These are phyloP conservation scores for Decorospora gaudefroyi DNA, from an alignment of 2,329 filamentous ascomycete genomes.

Conservation along the genomic window DNA sequence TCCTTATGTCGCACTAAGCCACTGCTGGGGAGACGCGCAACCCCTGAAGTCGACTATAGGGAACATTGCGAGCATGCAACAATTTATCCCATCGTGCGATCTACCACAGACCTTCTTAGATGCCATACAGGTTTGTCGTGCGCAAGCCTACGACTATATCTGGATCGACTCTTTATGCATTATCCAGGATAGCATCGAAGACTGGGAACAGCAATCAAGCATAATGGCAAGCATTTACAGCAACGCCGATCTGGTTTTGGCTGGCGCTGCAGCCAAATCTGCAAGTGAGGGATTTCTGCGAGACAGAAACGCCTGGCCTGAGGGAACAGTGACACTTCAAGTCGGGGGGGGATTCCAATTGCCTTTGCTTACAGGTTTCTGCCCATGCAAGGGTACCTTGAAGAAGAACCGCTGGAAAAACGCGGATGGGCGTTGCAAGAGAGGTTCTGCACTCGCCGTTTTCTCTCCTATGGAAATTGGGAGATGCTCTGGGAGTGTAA, in stretches of 20 bases:
- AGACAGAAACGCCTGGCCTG: not conserved
- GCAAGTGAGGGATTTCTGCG: not conserved
- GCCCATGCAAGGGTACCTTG: not conserved
- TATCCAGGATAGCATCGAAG: conserved; percentile 11
- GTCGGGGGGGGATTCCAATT: not conserved
- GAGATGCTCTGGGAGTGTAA: not conserved
- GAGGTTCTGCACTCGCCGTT: not conserved
- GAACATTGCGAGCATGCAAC: not conserved
- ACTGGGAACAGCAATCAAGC: conserved; percentile 6
- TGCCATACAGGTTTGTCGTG: not conserved
- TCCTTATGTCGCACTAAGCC: not conserved
- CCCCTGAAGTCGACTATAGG: not conserved
- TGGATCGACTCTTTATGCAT: conserved; percentile 29
- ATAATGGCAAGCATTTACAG: conserved; percentile 13
- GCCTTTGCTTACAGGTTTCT: not conserved
- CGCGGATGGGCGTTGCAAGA: not conserved
- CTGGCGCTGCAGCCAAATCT: not conserved
- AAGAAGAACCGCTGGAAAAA: not conserved
- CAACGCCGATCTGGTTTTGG: conserved; percentile 1
- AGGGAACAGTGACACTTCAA: not conserved
- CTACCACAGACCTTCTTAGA: not conserved
- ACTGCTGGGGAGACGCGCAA: not conserved
- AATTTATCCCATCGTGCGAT: not conserved
- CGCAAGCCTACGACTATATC: conserved; percentile 5
- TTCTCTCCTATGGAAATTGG: not conserved